phyloP scores from a whole-genome alignment of 2,329 filamentous ascomycete genomes.

The Fusarium xyrophilum region DNA sequence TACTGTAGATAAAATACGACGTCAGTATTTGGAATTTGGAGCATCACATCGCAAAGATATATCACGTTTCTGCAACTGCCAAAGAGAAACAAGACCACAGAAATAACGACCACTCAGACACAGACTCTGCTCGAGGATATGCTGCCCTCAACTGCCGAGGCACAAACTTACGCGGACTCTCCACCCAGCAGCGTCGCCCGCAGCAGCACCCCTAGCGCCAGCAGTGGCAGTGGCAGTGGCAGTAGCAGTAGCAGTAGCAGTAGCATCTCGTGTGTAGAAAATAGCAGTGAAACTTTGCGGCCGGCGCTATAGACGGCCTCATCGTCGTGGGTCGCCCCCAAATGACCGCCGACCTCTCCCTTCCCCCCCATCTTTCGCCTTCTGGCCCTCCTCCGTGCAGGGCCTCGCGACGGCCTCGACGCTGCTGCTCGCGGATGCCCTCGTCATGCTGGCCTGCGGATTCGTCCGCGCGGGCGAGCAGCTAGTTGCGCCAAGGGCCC shows the following conservation, averaged over 20 bases:
- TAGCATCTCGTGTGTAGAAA: constrained; percentile 27
- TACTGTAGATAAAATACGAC: background rate
- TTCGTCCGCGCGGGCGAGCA: constrained; percentile 43
- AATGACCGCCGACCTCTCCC: constrained; percentile 48
- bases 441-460: constrained; percentile 47
- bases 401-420: constrained; percentile 47
- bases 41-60: background rate
- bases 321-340: constrained; percentile 51
- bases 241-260: background rate
- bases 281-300: constrained; percentile 35
- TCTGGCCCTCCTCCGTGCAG: constrained; percentile 51
- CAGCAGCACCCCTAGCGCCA: background rate
- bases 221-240: background rate
- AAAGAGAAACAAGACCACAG: background rate
- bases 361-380: constrained; percentile 46
- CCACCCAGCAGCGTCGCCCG: background rate
- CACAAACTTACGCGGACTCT: background rate
- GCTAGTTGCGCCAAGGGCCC: constrained; percentile 48
- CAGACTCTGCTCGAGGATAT: background rate
- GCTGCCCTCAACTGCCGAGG: background rate
- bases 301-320: constrained; percentile 40
- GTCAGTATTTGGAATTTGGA: background rate
- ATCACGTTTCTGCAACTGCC: background rate
- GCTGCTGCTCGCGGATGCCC: constrained; percentile 49
- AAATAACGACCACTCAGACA: constrained; percentile 7